A percentile compares a stretch with the other conserved stretches of the same genome.
These are phyloP conservation scores for Botrytis sinoallii DNA, from an alignment of 2,329 filamentous ascomycete genomes.

Conservation along the genomic window DNA sequence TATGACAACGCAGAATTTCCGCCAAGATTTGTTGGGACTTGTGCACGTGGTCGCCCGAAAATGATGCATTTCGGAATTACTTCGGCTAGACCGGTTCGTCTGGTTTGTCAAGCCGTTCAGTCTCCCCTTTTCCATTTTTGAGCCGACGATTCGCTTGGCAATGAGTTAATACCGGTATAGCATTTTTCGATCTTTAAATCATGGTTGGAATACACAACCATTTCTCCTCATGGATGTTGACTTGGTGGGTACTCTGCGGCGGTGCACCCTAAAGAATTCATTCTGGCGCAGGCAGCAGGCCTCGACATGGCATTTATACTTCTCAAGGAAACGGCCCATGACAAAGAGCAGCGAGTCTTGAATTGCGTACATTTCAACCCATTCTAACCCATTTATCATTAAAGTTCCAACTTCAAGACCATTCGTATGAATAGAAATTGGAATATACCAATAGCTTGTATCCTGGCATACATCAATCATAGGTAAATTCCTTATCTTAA, in stretches of 20 bases:
- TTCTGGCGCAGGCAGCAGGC: background rate
- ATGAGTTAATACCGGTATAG: background rate
- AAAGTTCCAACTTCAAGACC: background rate
- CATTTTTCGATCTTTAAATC: background rate
- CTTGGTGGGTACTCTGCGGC: background rate
- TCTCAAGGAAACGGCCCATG: background rate
- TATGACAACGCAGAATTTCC: constrained; percentile 12
- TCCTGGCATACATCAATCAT: background rate
- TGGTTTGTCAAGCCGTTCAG: background rate
- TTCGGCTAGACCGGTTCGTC: background rate
- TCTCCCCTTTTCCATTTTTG: background rate
- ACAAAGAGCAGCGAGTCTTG: background rate
- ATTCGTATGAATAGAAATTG: background rate
- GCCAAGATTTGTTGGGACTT: background rate
- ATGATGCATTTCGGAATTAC: background rate
- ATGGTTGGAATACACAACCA: accelerated
- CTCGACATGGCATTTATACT: background rate
- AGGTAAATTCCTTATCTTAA: background rate
- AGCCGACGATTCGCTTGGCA: background rate
- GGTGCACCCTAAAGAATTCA: background rate
- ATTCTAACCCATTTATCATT: background rate
- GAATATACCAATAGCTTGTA: background rate
- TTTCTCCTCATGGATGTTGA: background rate
- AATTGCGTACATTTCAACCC: background rate
- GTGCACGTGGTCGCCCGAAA: background rate